Evolutionary conservation across 2,329 filamentous ascomycete genomes (phyloP), one percentile per base, ranked within the genome.

Genomic region (Sporothrix curviconia): DNA sequence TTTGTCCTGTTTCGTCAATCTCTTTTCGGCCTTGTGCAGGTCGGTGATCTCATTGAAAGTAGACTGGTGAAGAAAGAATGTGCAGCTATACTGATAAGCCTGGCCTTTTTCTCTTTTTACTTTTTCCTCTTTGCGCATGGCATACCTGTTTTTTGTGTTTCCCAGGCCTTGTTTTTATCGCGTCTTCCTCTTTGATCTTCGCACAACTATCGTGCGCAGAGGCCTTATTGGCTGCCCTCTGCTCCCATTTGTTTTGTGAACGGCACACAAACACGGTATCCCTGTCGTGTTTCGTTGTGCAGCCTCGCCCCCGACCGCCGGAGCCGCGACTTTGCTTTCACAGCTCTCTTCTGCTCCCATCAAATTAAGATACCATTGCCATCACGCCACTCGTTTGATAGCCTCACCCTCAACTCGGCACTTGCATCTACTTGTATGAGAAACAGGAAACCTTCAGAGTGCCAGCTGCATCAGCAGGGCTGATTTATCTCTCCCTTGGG

Each of bases 1-100:
- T 9, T 36, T 17, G n/a, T 11, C 28, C 28, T 37, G 11, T 30
- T 43, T 28, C 12, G 14, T 55, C 28, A 14, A 40, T 55, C 40
- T 55, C 30, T 34, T 44, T 46, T 55, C 39, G 52, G 52, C 30
- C 52, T 36, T 43, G 40, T 55, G 52, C 52, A 55, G 52, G 3
- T 30, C 24, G 28, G 28, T 44, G 51, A 54, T 54, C 51, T 43
- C 39, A 42, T 34, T 54, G 39, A 43, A 11, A 43, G 15, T 22
- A n/a, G n/a, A n/a, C n/a, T 37, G 7, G 9, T 2, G 37, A 19
- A 24, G 24, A 37, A n/a, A n/a, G n/a, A n/a, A n/a, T n/a, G n/a
- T n/a, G n/a, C n/a, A n/a, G n/a, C n/a, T n/a, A n/a, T n/a, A n/a
- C n/a, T n/a, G n/a, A n/a, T n/a, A n/a, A n/a, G n/a, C n/a, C n/a